These are phyloP conservation scores for Chiua virens DNA, from an alignment of 768 basidiomycete genomes.

Conservation along the genomic window DNA sequence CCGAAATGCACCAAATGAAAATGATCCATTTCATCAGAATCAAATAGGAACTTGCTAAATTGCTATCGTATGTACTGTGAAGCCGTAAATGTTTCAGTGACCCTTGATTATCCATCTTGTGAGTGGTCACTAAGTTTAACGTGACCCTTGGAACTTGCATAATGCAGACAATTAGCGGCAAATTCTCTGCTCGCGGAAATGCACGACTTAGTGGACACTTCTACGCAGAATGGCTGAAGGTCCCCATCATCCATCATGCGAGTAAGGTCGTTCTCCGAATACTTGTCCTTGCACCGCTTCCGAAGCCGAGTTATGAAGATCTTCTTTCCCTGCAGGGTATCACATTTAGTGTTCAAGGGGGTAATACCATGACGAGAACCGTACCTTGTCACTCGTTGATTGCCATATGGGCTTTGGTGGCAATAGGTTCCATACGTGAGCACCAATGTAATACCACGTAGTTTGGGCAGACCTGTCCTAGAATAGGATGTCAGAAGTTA, in stretches of 20 bases:
- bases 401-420: slow-evolving; percentile 39
- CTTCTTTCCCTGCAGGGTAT: slow-evolving; percentile 28
- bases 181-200: slow-evolving; percentile 22
- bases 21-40: background rate
- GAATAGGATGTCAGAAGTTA: slow-evolving; percentile 3
- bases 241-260: slow-evolving; percentile 39
- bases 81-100: too few species aligned
- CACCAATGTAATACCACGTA: slow-evolving; percentile 52
- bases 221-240: slow-evolving; percentile 47
- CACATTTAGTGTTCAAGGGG: background rate
- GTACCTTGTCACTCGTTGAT: slow-evolving; percentile 37
- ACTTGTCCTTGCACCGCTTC: slow-evolving; percentile 34
- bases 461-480: slow-evolving; percentile 32
- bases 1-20: background rate
- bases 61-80: background rate
- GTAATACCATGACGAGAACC: background rate
- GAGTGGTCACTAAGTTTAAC: too few species aligned
- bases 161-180: slow-evolving; percentile 19
- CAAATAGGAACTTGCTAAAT: too few species aligned
- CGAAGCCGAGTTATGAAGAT: slow-evolving; percentile 36
- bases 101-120: too few species aligned
- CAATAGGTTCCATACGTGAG: slow-evolving; percentile 42
- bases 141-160: slow-evolving; percentile 3
- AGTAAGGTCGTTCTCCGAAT: slow-evolving; percentile 35
- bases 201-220: slow-evolving; percentile 31